These are phyloP conservation scores for Didymella sp. DNA, from an alignment of 2,329 filamentous ascomycete genomes.

Conservation along the genomic window DNA sequence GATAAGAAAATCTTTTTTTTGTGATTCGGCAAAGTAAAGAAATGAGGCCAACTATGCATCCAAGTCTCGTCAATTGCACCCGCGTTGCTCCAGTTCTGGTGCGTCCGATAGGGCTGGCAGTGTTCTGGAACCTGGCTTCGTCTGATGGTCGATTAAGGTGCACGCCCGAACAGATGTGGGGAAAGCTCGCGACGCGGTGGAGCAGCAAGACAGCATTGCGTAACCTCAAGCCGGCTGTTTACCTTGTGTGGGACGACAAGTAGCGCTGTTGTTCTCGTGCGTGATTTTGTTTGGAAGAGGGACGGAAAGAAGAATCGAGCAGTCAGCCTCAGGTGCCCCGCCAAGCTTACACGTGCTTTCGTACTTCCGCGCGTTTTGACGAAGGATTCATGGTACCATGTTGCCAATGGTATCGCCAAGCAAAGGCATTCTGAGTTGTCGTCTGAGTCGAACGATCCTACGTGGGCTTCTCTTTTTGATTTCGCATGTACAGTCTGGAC, in stretches of 20 bases:
- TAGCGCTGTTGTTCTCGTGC: neutral
- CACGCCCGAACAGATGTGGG: neutral
- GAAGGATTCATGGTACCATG: neutral
- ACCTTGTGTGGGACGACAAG: too few species aligned
- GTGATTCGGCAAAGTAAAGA: constrained; percentile 18
- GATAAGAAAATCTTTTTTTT: constrained; percentile 18
- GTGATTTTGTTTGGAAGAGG: neutral
- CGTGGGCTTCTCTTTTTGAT: neutral
- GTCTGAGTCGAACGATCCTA: neutral
- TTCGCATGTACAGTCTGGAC: neutral
- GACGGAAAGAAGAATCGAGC: neutral
- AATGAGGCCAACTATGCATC: constrained; percentile 10
- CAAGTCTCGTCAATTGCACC: constrained; percentile 2
- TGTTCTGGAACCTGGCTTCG: constrained; percentile 1
- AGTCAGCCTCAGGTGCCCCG: constrained; percentile 1
- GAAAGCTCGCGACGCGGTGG: too few species aligned
- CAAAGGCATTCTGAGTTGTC: neutral
- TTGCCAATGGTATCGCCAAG: neutral
- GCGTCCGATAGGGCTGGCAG: neutral
- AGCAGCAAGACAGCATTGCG: too few species aligned
- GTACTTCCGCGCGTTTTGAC: neutral
- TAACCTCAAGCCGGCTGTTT: too few species aligned
- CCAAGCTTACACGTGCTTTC: constrained; percentile 11
- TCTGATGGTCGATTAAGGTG: neutral
- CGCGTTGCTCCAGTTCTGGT: neutral